Conservation (phyloP, 2,329 filamentous ascomycete genomes). For the Elsinoe australis region DNA sequence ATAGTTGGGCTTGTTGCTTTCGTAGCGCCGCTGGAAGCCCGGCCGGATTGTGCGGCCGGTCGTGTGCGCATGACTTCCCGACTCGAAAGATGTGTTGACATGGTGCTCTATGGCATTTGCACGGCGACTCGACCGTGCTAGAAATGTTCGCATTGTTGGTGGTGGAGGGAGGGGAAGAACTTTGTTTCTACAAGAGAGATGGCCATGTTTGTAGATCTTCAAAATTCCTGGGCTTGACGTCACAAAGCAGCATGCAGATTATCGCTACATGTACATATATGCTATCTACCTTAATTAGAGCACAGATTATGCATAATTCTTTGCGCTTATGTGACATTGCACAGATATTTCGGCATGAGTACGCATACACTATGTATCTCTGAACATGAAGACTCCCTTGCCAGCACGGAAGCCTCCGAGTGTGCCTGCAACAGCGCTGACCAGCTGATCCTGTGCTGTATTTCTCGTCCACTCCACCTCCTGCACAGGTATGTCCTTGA, state of each 20-base stretch:
- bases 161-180: not conserved
- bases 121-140: not conserved
- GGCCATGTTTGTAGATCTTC: no score
- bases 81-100: not conserved
- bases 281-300: no score
- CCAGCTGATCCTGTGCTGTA: conserved; percentile 61
- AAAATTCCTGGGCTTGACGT: conserved; percentile 13
- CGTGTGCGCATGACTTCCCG: not conserved
- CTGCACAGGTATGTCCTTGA: conserved; percentile 75
- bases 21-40: conserved; percentile 10
- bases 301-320: no score
- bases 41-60: conserved; percentile 1
- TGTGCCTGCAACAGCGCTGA: conserved; percentile 70
- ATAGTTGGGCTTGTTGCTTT: not conserved
- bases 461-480: conserved; percentile 77
- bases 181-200: not conserved
- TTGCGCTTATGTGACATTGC: no score
- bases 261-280: no score
- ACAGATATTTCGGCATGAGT: no score
- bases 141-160: conserved; percentile 2
- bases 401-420: conserved; percentile 76
- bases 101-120: not conserved
- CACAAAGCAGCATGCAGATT: no score
- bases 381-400: conserved; percentile 85
- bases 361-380: conserved; percentile 43